These are phyloP conservation scores for Leucogyrophana mollusca DNA, from an alignment of 768 basidiomycete species.

Conservation along the genomic window DNA sequence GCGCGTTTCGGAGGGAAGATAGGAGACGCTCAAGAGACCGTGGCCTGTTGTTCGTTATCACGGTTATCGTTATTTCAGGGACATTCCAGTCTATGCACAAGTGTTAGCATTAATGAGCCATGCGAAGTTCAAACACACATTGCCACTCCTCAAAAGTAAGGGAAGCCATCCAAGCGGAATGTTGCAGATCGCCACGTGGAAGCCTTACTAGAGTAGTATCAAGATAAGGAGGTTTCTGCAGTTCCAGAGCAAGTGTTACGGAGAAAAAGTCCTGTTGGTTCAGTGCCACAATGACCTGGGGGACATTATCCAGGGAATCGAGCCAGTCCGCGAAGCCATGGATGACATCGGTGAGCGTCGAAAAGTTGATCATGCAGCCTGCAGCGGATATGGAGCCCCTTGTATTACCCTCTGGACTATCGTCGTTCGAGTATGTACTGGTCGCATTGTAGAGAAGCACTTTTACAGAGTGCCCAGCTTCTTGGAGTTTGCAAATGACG, in stretches of 20 bases:
- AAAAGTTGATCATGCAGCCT: constrained; percentile 18
- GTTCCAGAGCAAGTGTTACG: constrained; percentile 15
- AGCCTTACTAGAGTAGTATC: constrained; percentile 40
- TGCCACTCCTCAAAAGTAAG: constrained; percentile 56
- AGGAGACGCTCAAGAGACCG: constrained; percentile 68
- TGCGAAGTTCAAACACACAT: constrained; percentile 39
- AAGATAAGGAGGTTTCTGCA: constrained; percentile 19
- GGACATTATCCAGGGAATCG: constrained; percentile 17
- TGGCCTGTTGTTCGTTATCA: constrained; percentile 80
- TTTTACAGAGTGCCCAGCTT: constrained; percentile 26
- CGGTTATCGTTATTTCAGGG: constrained; percentile 64
- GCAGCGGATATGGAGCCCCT: constrained; percentile 8
- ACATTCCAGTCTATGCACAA: constrained; percentile 64
- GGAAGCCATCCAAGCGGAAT: constrained; percentile 61
- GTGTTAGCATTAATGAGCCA: constrained; percentile 13
- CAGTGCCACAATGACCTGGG: constrained; percentile 35
- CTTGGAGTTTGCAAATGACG: constrained; percentile 35
- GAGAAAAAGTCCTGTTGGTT: constrained; percentile 27
- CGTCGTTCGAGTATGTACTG: constrained; percentile 1
- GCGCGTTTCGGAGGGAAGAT: constrained; percentile 51
- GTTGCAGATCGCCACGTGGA: constrained; percentile 46
- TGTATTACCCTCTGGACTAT: background rate
- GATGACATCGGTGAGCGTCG: constrained; percentile 9
- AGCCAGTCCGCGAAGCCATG: constrained; percentile 30
- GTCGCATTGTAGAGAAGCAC: constrained; percentile 29